phyloP scores from a whole-genome alignment of 257 asterid genomes.

The Jaltomata sinuosa region DNA sequence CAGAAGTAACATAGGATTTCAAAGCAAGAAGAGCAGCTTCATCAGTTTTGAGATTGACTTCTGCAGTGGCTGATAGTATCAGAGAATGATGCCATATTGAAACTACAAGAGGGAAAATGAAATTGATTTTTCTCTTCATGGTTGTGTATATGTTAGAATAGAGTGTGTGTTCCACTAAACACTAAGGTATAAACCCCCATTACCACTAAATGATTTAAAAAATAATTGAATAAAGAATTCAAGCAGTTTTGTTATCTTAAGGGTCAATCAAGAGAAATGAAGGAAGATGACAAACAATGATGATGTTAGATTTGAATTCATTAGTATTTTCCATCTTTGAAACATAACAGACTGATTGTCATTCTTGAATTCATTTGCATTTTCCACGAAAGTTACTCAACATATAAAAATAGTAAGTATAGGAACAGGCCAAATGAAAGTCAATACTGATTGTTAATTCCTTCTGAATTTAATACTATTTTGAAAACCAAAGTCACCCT shows the following conservation, averaged over 20 bases:
- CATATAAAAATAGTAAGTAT: not conserved
- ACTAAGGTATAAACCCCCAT: not conserved
- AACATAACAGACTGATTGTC: not conserved
- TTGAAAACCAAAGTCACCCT: not conserved
- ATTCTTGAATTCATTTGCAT: not conserved
- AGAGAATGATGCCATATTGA: not conserved
- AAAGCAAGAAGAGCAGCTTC: conserved; percentile 21
- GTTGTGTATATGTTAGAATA: not conserved
- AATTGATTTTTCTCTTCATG: not conserved
- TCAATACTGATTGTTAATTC: not conserved
- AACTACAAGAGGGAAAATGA: not conserved
- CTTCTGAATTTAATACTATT: not conserved
- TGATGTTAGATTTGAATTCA: not conserved
- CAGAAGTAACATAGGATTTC: conserved; percentile 5
- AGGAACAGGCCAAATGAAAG: not conserved
- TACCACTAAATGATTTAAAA: not conserved
- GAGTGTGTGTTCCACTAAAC: not conserved
- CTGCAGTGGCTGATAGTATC: not conserved
- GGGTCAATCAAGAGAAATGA: not conserved
- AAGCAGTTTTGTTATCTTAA: not conserved
- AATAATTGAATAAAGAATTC: not conserved
- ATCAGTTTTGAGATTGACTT: conserved; percentile 17
- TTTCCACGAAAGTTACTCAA: not conserved
- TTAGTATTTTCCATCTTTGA: not conserved
- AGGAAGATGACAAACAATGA: not conserved